phyloP scores from a whole-genome alignment of 129 eudicot genomes.

The Dittrichia graveolens region DNA sequence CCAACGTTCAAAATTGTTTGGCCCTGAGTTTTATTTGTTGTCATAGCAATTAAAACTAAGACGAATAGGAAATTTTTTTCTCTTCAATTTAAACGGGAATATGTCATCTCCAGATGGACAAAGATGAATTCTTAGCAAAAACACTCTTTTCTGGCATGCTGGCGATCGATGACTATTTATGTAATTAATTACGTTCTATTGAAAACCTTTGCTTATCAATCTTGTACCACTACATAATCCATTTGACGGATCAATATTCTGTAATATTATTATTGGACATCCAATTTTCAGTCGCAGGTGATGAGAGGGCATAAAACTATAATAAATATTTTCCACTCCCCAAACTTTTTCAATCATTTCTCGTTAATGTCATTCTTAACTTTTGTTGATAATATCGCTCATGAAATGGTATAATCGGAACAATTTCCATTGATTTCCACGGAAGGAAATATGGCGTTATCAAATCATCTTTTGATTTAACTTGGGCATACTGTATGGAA shows the following conservation, averaged over 20 bases:
- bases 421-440: not conserved
- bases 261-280: not conserved
- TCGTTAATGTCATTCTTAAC: not conserved
- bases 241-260: not conserved
- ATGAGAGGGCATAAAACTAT: not conserved
- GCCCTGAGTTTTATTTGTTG: not conserved
- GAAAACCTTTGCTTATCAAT: not conserved
- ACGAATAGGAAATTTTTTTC: not conserved
- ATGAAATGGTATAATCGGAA: not conserved
- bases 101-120: not conserved
- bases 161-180: not conserved
- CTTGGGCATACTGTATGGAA: not conserved
- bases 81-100: not conserved
- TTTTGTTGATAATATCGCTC: not conserved
- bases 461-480: not conserved
- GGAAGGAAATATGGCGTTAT: not conserved
- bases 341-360: not conserved
- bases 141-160: not conserved
- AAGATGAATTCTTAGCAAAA: not conserved
- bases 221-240: not conserved
- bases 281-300: not conserved
- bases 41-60: constrained; percentile 1
- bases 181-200: not conserved
- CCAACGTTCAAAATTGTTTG: not conserved
- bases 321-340: not conserved